Base-by-base conservation (phyloP, 2,329 filamentous ascomycete genomes). In the Sphaerulina vaccinii region DNA sequence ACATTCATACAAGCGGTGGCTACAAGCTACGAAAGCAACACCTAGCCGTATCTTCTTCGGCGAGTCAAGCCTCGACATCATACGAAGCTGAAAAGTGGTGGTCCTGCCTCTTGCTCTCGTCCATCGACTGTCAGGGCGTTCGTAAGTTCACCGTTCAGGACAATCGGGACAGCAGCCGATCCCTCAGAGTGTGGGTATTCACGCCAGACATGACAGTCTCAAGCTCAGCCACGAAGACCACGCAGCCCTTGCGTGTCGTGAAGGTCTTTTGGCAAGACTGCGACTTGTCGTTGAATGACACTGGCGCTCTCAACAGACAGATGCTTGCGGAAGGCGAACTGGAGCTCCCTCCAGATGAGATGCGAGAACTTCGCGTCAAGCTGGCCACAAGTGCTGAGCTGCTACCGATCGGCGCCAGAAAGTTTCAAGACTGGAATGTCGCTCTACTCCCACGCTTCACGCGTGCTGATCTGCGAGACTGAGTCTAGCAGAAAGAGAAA, bases 101-200 rank as follows among this genome's bases (percentile, higher is more conserved):
- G 22, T 74, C 77, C n/a, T 78, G 79, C 5, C 78, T 79, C 49
- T 68, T 85, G 3, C 70, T 84, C 22, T 75, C 76, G 46, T 67
- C 79, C 4, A 76, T 82, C 35, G 79, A 84, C 19, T 76, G 75
- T 51, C 74, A 77, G 57, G 80, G 79, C 32, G 70, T 78, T 2
- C 75, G 80, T 15, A 78, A 79, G 59, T 83, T 84, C 67, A 53
- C 82, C 46, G 75, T 86, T 1, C 81, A 85, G 58, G 83, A 85
- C 40, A 47, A 43, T 23, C 24, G 13, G 21, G 13, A 41, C 15
- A 39, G 37, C 29, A 13, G 38, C 2, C 5, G 15, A 8, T 48
- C 56, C 1, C 40, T 66, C 5, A 57, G 65, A 47, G 39, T 83
- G 22, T 84, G 81, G 82, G 71, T 81, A 48, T 84, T 85, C 67